phyloP scores from a whole-genome alignment of 495 filamentous ascomycete species.

The Cercophora scortea region DNA sequence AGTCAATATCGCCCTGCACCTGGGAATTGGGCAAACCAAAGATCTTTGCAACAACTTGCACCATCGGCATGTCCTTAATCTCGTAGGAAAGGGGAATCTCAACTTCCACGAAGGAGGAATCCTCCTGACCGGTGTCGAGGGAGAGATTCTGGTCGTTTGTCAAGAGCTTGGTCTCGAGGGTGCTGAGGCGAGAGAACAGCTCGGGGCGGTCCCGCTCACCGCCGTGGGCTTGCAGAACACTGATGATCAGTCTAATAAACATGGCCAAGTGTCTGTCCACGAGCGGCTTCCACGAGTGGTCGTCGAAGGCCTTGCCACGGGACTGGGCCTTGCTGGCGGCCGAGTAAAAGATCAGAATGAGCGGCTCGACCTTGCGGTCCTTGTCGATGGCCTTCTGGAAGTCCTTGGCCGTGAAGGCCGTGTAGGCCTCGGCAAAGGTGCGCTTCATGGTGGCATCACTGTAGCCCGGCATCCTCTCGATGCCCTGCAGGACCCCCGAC shows the following conservation, averaged over 20 bases:
- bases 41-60: conserved; percentile 74
- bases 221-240: conserved; percentile 70
- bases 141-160: conserved; percentile 89
- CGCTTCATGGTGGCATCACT: conserved; percentile 81
- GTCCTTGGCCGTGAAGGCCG: conserved; percentile 63
- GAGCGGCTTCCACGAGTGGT: conserved; percentile 86
- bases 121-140: conserved; percentile 44
- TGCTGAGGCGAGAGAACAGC: conserved; percentile 66
- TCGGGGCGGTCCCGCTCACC: conserved; percentile 70
- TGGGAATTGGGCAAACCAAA: conserved; percentile 70
- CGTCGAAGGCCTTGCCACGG: conserved; percentile 72
- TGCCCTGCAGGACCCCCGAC: conserved; percentile 72
- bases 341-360: conserved; percentile 82
- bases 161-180: conserved; percentile 86
- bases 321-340: conserved; percentile 68
- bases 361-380: conserved; percentile 85
- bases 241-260: conserved; percentile 80
- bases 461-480: conserved; percentile 62
- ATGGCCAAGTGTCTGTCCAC: conserved; percentile 92
- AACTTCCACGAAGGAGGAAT: conserved; percentile 63
- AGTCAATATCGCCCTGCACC: conserved; percentile 79
- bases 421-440: conserved; percentile 80
- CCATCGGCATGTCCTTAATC: conserved; percentile 94
- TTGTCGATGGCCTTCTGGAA: conserved; percentile 86
- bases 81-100: conserved; percentile 77